Conservation (phyloP, 2,329 filamentous ascomycete genomes). For the Graphilbum ipis-grandicollis region DNA sequence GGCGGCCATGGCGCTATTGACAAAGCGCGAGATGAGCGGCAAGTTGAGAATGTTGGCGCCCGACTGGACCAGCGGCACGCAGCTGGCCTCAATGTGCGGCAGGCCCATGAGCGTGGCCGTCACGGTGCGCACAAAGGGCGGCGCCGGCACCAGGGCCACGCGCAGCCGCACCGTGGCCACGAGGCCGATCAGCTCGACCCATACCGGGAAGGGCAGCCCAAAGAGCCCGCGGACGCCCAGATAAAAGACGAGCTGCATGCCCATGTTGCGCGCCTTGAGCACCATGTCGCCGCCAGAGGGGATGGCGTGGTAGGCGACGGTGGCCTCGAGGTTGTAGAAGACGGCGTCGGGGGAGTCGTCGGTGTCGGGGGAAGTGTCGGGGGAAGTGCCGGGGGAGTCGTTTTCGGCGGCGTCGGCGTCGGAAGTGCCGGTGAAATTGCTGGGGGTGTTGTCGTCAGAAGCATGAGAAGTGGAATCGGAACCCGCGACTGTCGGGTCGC, state of each 20-base stretch:
- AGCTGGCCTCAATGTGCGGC: constrained; percentile 77
- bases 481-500: too few species aligned
- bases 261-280: constrained; percentile 84
- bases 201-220: constrained; percentile 73
- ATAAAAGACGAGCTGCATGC: constrained; percentile 92
- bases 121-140: constrained; percentile 80
- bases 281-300: constrained; percentile 53
- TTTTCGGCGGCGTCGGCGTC: constrained; percentile 75
- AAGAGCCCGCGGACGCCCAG: constrained; percentile 79
- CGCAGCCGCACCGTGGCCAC: constrained; percentile 74
- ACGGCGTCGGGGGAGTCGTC: constrained; percentile 83
- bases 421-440: too few species aligned
- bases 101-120: constrained; percentile 91
- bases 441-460: too few species aligned
- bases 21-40: constrained; percentile 86
- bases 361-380: constrained; percentile 72
- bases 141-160: constrained; percentile 72
- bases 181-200: constrained; percentile 75
- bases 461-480: too few species aligned
- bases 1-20: constrained; percentile 83
- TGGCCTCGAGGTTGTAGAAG: constrained; percentile 83
- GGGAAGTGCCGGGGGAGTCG: constrained; percentile 54
- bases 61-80: constrained; percentile 79
- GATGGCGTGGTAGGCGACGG: constrained; percentile 79
- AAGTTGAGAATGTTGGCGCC: constrained; percentile 85